Evolutionary conservation across 352 stramenopile species (phyloP), one percentile per base, ranked within the genome.

Genomic region (Plasmopara muralis): DNA sequence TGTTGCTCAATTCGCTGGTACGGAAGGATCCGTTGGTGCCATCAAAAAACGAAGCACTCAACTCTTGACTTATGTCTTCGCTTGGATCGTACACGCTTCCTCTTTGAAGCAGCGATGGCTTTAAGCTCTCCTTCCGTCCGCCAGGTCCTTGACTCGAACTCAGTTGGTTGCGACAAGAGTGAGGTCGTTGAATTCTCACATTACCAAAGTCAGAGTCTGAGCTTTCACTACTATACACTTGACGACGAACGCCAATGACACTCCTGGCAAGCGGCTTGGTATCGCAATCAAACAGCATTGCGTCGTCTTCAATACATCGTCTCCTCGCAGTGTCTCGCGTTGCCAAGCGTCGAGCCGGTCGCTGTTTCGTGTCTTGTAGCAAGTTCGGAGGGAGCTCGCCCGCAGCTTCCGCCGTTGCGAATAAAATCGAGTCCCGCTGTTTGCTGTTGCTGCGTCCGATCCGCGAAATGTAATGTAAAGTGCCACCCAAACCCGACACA

Each of bases 381-480:
- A 51, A 54, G 45, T 68, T 65, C 6, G 55, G 59, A 5, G 63
- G 10, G 18, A 72, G 29, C 16, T 72, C 63, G 8, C 59, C 59
- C 2, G 63, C 58, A 12, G 63, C 59, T 42, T 68, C 63, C 0
- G 63, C 63, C 41, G 59, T 72, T 2, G 63, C 66, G 31, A 70
- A 72, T 30, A 72, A 48, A 12, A 75, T 70, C 16, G 66, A 75
- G 43, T 75, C 66, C 1, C 66, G 62, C 31, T 75, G 66, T 37
- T 55, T 56, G 20, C 62, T 75, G 38, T 75, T 66, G 40, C 62
- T 72, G 18, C 66, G 53, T 45, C 55, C 56, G 20, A 75, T 67
- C 0, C 66, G 54, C 6, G 66, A 67, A 33, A 75, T 59, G 35
- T 78, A 58, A 9, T 65, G 63, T 34, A 72, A 29, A 0, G 63